Evolutionary conservation across 805 yeast genomes (phyloP), one percentile per base, ranked within the genome.

Genomic region (Lipomyces orientalis): DNA sequence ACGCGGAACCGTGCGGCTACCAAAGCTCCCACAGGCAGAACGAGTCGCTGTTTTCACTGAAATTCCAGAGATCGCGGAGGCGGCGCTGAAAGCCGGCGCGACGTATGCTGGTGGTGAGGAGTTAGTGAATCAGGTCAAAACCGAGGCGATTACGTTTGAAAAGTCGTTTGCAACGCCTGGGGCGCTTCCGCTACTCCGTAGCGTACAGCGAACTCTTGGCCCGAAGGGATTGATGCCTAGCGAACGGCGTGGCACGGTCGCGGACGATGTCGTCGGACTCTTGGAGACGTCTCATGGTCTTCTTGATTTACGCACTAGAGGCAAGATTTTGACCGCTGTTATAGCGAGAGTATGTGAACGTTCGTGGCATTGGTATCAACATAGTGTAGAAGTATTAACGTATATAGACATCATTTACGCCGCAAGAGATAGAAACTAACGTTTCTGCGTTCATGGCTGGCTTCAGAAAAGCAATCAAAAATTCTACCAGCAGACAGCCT

Each of bases 151-250:
- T 39, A 84, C 85, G 70, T 89, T 88, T 74, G 93, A 92, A 75
- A 88, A 88, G 75, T 87, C 92, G 58, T 88, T 89, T 76, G 96
- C 97, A 5, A 89, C 97, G 1, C 91, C 97, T 0, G 97, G 91
- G 49, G 86, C 92, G 66, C 85, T 85, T 29, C 78, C 85, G n/a
- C 82, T 84, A 33, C 81, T 95, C 71, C 76, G 73, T n/a, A 84
- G 85, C 65, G 81, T 91, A 29, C 97, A 95, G n/a, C 86, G 93
- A 75, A 81, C 85, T 10, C 83, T 95, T 73, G 98, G 98, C 66
- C 97, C 97, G 39, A 87, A 84, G 75, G 97, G 97, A 31, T 83
- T 95, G 73, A 89, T 93, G 90, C 98, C 99, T 58, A 84, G 85
- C 56, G 88, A 85, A 14, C 93, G 92, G 80, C 90, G 88, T 76